Base-by-base conservation (phyloP, 2,329 filamentous ascomycete species). In the Alternaria solani region DNA sequence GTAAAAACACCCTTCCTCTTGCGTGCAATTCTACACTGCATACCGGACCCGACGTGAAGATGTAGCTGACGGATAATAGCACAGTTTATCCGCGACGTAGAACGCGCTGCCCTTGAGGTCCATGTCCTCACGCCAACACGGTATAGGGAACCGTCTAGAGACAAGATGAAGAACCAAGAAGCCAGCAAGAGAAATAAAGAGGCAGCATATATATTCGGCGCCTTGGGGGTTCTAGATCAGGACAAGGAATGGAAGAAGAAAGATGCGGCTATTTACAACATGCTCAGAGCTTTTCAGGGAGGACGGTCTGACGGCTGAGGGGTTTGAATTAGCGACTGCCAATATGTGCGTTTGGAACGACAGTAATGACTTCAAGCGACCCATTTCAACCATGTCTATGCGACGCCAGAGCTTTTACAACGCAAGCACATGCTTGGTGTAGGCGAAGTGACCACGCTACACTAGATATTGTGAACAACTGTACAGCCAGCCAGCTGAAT, bases 101-200 rank as follows among this genome's bases (percentile, higher is more conserved):
- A 55, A 26, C 12, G 16, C 2, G 44, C 53, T 9, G 20, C 39
- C 12, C 34, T 38, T 6, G 34, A 64, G 30, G 20, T 59, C 18
- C 59, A 62, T 48, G 23, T 59, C 5, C 53, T 64, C 7, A 52
- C 46, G 16, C 55, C 59, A 18, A 59, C 62, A 11, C 48, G 43
- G 20, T 64, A 64, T 32, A 4, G 57, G 26, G 47, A 23, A n/a
- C 39, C 47, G 23, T 23, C 23, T 12, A 18, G 14, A 14, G 8
- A 28, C 14, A 26, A 5, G 20, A 20, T 46, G 3, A 16, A n/a
- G 8, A 44, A 44, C 12, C 36, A 51, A 16, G 44, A 51, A 8
- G 46, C 36, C 8, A 36, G 5, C 5, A 25, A 28, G 30, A 11
- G 5, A 7, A 25, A 56, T 7, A 14, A 28, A 18, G 30, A 26